Evolutionary conservation across 2,329 filamentous ascomycete genomes (phyloP).

Genomic region (Elsinoe fawcettii): DNA sequence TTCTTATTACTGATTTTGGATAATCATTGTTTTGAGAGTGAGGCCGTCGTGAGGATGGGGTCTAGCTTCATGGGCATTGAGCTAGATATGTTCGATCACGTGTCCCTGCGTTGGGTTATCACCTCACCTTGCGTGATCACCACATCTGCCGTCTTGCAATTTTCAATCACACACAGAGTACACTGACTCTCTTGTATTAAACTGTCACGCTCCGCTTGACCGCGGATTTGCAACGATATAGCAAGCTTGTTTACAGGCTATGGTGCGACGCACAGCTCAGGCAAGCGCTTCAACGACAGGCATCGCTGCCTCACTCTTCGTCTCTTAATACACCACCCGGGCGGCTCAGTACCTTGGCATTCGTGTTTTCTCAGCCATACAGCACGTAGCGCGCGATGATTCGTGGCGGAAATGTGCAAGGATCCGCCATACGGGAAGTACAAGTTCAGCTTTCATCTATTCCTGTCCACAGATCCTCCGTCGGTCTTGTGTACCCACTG

Average conservation of each 20-base stretch:
- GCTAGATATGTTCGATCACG: not conserved
- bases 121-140: conserved; percentile 1
- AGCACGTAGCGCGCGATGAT: not conserved
- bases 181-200: too few relatives aligned
- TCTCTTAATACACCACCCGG: too few relatives aligned
- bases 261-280: too few relatives aligned
- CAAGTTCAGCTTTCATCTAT: not conserved
- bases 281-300: too few relatives aligned
- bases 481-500: not conserved
- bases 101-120: not conserved
- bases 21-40: too few relatives aligned
- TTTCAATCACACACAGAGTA: not conserved
- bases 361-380: not conserved
- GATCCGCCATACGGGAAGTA: not conserved
- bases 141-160: not conserved
- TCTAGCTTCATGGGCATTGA: not conserved
- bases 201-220: too few relatives aligned
- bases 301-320: too few relatives aligned
- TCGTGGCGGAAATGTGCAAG: not conserved
- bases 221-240: too few relatives aligned
- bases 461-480: not conserved
- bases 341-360: not conserved
- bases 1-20: not conserved
- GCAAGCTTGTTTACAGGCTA: too few relatives aligned
- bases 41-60: not conserved